A percentile compares a stretch with the other conserved stretches of the same genome.
phyloP scores from a whole-genome alignment of 306 rosid species.

The Pyrus betulifolia region DNA sequence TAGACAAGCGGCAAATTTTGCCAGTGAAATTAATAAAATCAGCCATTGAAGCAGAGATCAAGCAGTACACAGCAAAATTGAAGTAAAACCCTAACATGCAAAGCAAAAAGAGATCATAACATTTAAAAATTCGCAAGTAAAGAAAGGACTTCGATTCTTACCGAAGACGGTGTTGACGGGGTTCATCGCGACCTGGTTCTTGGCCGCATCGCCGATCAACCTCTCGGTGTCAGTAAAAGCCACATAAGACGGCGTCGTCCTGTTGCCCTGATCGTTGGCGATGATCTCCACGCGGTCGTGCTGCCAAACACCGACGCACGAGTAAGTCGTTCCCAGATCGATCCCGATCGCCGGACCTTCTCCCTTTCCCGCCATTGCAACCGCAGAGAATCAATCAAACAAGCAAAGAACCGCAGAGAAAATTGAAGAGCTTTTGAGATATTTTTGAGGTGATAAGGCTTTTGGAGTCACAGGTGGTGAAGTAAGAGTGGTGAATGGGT shows the following conservation, averaged over 20 bases:
- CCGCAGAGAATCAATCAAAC: neutral
- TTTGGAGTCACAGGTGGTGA: neutral
- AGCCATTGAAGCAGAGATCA: neutral
- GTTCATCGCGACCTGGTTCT: constrained; percentile 91
- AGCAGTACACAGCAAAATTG: neutral
- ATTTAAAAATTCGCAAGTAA: too few relatives aligned
- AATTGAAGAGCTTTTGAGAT: neutral
- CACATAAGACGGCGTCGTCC: constrained; percentile 74
- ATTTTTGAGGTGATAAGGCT: neutral
- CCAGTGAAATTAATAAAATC: neutral
- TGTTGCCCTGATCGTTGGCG: constrained; percentile 78
- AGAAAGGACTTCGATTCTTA: constrained; percentile 1
- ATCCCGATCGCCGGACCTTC: constrained; percentile 84
- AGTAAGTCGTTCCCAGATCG: constrained; percentile 74
- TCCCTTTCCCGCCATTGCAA: constrained; percentile 58
- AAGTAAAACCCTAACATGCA: neutral
- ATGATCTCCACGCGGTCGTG: constrained; percentile 76
- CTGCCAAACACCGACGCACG: constrained; percentile 85
- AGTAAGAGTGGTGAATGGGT: neutral
- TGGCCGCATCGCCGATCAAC: constrained; percentile 71
- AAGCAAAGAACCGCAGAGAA: neutral
- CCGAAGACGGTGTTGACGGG: constrained; percentile 77
- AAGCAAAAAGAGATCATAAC: neutral
- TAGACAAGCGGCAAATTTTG: neutral
- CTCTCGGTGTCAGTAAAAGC: constrained; percentile 70